Conservation (phyloP, 106 monocot species). For the Acorus calamus region DNA sequence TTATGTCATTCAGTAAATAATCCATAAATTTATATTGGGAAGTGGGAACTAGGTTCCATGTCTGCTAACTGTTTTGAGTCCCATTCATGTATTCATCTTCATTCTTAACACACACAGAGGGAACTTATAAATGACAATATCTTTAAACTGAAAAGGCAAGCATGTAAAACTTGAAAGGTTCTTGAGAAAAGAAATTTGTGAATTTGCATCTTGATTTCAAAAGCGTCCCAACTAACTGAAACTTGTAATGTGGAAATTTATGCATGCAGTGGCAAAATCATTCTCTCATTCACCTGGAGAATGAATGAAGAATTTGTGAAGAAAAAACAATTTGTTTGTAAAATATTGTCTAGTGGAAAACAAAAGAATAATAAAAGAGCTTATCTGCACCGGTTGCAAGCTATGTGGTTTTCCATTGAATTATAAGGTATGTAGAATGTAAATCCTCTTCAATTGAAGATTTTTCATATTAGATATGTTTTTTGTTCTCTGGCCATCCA, state of each 20-base stretch:
- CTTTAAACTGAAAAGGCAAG: conserved; percentile 11
- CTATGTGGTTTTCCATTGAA: conserved; percentile 28
- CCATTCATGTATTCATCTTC: too few relatives aligned
- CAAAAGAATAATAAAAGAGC: conserved; percentile 19
- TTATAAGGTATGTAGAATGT: conserved; percentile 23
- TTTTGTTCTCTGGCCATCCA: too few relatives aligned
- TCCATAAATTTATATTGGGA: too few relatives aligned
- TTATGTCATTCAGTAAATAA: too few relatives aligned
- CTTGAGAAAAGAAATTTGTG: conserved; percentile 10
- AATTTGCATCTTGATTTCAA: conserved; percentile 19
- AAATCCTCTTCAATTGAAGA: neutral
- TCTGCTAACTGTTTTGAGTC: too few relatives aligned
- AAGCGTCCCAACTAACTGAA: conserved; percentile 10
- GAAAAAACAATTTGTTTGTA: conserved; percentile 13
- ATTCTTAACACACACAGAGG: too few relatives aligned
- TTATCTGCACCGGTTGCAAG: conserved; percentile 37
- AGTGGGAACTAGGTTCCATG: too few relatives aligned
- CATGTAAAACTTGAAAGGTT: conserved; percentile 33
- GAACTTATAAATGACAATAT: too few relatives aligned
- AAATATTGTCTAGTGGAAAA: conserved; percentile 11
- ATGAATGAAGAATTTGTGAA: conserved; percentile 7
- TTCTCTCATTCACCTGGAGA: conserved; percentile 4
- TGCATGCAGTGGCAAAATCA: conserved; percentile 25
- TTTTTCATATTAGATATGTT: too few relatives aligned
- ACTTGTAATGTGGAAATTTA: conserved; percentile 19